These are phyloP conservation scores for Pseudocercospora musae DNA, from an alignment of 2,329 filamentous ascomycete genomes.

Conservation along the genomic window DNA sequence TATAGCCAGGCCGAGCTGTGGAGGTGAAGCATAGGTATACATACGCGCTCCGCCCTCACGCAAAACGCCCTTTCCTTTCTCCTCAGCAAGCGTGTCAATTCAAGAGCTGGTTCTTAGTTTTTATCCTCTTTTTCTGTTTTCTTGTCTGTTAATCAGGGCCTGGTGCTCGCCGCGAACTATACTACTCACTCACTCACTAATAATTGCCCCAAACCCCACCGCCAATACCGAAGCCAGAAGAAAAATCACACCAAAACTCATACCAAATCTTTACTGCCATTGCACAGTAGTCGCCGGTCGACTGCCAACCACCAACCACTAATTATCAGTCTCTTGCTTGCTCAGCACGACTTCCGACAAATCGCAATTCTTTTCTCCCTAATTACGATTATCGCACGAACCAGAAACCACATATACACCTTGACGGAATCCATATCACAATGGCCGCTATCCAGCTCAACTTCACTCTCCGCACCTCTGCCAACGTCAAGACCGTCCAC, in stretches of 20 bases:
- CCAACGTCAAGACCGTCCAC: slow-evolving; percentile 95
- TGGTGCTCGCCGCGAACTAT: slow-evolving; percentile 41
- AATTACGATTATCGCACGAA: slow-evolving; percentile 18
- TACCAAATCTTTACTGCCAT: slow-evolving; percentile 28
- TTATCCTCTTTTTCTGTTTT: slow-evolving; percentile 40
- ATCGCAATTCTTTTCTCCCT: slow-evolving; percentile 20
- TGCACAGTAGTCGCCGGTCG: slow-evolving; percentile 35
- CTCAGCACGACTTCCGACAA: slow-evolving; percentile 38
- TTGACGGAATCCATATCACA: slow-evolving; percentile 20
- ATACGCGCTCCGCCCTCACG: slow-evolving; percentile 20
- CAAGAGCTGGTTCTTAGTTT: slow-evolving; percentile 49
- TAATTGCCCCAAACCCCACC: slow-evolving; percentile 24
- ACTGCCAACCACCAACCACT: slow-evolving; percentile 32
- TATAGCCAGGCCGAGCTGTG: slow-evolving; percentile 5
- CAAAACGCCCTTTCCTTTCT: slow-evolving; percentile 33
- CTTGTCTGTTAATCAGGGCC: slow-evolving; percentile 45
- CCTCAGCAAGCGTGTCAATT: slow-evolving; percentile 53
- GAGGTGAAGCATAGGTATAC: slow-evolving; percentile 8
- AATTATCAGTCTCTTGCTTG: slow-evolving; percentile 49
- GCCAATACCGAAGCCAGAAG: slow-evolving; percentile 13
- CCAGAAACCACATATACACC: slow-evolving; percentile 23
- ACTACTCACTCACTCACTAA: slow-evolving; percentile 30
- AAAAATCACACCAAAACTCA: slow-evolving; percentile 15
- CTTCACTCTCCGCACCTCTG: slow-evolving; percentile 92
- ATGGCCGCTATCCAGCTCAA: slow-evolving; percentile 93